A percentile compares a stretch with the other conserved stretches of the same genome.
Evolutionary conservation across 768 basidiomycete genomes (phyloP).

Genomic region (Rhizopogon sp.): DNA sequence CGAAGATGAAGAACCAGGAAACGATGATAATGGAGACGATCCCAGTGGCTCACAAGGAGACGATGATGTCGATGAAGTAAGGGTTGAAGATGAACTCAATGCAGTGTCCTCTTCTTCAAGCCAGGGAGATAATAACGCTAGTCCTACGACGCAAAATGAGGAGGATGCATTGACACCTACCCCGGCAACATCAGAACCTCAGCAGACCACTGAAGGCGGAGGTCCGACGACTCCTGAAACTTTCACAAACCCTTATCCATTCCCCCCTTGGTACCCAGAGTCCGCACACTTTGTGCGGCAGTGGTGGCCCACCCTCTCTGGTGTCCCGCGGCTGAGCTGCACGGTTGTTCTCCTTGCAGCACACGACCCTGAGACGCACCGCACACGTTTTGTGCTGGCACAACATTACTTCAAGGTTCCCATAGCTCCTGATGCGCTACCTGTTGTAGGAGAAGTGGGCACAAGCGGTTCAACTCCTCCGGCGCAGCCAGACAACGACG

Average conservation of each 20-base stretch:
- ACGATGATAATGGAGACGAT: not conserved
- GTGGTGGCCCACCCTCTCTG: conserved; percentile 71
- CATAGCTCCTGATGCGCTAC: conserved; percentile 27
- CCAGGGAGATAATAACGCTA: not conserved
- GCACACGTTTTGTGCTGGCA: conserved; percentile 58
- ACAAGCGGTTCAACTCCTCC: not conserved
- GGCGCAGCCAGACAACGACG: conserved; percentile 35
- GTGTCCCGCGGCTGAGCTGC: conserved; percentile 63
- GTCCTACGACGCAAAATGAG: not conserved
- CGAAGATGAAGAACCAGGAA: conserved; percentile 1
- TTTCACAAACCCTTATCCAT: conserved; percentile 56
- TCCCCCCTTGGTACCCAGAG: conserved; percentile 67
- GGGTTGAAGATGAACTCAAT: conserved; percentile 6
- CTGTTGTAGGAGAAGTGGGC: conserved; percentile 8
- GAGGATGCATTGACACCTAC: not conserved
- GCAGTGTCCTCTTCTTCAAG: conserved; percentile 5
- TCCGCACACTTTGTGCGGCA: conserved; percentile 75
- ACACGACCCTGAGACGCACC: conserved; percentile 56
- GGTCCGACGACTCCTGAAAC: conserved; percentile 1
- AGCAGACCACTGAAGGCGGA: conserved; percentile 5
- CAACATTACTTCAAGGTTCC: conserved; percentile 77
- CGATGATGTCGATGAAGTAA: conserved; percentile 7
- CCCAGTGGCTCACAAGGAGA: not conserved
- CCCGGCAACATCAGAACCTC: conserved; percentile 2
- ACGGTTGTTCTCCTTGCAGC: conserved; percentile 65